These are phyloP conservation scores for Pichia sp. DNA, from an alignment of 1,139 yeast species.

Conservation along the genomic window DNA sequence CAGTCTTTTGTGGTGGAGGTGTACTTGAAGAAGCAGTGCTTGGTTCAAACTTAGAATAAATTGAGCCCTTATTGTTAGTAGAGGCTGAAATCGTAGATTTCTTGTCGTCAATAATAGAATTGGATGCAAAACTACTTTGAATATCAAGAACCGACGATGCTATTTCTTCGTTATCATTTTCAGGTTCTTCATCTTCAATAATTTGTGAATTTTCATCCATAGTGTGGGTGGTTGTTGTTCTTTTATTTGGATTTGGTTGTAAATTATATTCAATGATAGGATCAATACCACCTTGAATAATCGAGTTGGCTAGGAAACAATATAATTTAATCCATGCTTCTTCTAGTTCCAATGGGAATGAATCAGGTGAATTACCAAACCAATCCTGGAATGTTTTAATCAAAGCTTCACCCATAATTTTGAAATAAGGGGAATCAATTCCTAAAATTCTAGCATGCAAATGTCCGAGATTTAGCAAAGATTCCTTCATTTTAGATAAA, in stretches of 20 bases:
- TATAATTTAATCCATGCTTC: constrained; percentile 68
- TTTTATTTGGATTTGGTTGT: constrained; percentile 5
- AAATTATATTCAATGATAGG: constrained; percentile 23
- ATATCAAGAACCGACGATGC: constrained; percentile 3
- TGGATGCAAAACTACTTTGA: constrained; percentile 1
- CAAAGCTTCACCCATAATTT: constrained; percentile 73
- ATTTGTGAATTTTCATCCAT: background rate
- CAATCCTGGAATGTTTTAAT: constrained; percentile 68
- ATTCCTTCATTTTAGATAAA: constrained; percentile 43
- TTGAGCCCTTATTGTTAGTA: constrained; percentile 3
- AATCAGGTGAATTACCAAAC: constrained; percentile 25
- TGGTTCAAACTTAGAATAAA: constrained; percentile 5
- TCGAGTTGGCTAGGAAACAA: constrained; percentile 51
- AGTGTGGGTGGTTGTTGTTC: too few relatives aligned
- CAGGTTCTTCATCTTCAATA: background rate
- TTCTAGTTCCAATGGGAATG: constrained; percentile 42
- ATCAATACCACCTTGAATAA: constrained; percentile 29
- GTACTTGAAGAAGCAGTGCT: background rate
- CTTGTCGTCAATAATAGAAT: constrained; percentile 3
- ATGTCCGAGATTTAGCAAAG: constrained; percentile 58
- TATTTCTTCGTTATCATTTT: constrained; percentile 3
- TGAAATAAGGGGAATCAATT: constrained; percentile 65
- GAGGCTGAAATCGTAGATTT: background rate
- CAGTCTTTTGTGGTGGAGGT: constrained; percentile 1
- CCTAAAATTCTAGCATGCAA: constrained; percentile 70